Base-by-base conservation (phyloP, 495 filamentous ascomycete genomes). In the Geopyxis carbonaria region DNA sequence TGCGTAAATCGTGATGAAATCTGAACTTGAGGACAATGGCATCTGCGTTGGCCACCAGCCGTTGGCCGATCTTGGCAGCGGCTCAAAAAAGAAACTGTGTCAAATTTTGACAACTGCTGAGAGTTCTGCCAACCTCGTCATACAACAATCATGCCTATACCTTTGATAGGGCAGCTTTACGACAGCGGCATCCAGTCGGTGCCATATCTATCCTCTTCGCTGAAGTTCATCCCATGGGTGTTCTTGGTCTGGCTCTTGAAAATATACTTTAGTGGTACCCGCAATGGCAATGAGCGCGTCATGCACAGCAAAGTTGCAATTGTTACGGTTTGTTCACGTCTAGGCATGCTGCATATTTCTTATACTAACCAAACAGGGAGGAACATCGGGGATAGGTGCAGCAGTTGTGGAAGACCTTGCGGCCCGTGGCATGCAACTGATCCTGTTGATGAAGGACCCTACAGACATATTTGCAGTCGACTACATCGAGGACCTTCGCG, bases 271-370 rank as follows among this genome's bases (percentile, higher is more conserved):
- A 68, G 69, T 31, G 89, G 89, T 45, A 72, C 78, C 7, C 61
- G 57, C 51, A 93, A 84, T 57, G 56, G 56, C 27, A 74, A 81
- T 34, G 89, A 93, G 59, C 70, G 85, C 36, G 61, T 80, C 47
- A 85, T 95, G 81, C 81, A 92, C 53, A 79, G 80, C 10, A 84
- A 87, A 48, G 82, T 95, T 7, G 67, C 93, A 18, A 77, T 99
- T 70, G 73, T 99, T 7, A 99, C 89, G 10, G 78, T 80, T 68
- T 14, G 60, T 37, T 31, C 8, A 23, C 18, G 27, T 30, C 11
- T 28, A 22, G n/a, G 13, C n/a, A 23, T 29, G n/a, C 25, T 38
- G 42, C 16, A 2, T 29, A 23, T 43, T 22, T 13, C 46, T 44
- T 45, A 56, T 30, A 50, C 32, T 38, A 29, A 30, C 31, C 22